These are phyloP conservation scores for Malus hybrid DNA, from an alignment of 331 rosid genomes.

Conservation along the genomic window DNA sequence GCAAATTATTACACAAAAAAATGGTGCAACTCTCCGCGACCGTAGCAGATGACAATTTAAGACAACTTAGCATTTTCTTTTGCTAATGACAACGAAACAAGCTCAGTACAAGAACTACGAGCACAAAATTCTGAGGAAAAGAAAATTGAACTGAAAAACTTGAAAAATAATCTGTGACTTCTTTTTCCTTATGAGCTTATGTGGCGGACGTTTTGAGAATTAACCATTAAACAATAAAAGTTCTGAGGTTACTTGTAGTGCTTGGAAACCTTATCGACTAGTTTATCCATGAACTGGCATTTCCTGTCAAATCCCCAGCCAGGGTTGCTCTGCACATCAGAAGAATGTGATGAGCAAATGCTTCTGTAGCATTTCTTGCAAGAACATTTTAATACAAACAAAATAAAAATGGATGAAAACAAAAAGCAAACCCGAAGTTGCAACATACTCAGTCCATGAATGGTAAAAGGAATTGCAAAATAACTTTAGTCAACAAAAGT, in stretches of 20 bases:
- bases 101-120: background rate
- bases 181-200: background rate
- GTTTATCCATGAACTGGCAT: constrained; percentile 86
- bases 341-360: background rate
- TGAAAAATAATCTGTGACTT: background rate
- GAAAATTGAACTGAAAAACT: background rate
- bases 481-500: background rate
- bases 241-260: constrained; percentile 41
- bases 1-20: background rate
- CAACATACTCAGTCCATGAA: background rate
- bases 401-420: background rate
- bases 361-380: background rate
- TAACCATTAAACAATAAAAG: background rate
- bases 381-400: background rate
- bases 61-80: background rate
- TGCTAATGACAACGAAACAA: background rate
- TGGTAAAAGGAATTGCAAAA: background rate
- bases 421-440: background rate
- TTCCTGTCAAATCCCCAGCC: constrained; percentile 96
- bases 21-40: background rate
- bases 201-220: background rate
- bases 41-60: background rate
- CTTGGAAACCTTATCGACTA: constrained; percentile 61
- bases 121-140: background rate
- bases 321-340: constrained; percentile 79